These are phyloP conservation scores for Hortaea sp. DNA, from an alignment of 2,329 filamentous ascomycete genomes.

Conservation along the genomic window DNA sequence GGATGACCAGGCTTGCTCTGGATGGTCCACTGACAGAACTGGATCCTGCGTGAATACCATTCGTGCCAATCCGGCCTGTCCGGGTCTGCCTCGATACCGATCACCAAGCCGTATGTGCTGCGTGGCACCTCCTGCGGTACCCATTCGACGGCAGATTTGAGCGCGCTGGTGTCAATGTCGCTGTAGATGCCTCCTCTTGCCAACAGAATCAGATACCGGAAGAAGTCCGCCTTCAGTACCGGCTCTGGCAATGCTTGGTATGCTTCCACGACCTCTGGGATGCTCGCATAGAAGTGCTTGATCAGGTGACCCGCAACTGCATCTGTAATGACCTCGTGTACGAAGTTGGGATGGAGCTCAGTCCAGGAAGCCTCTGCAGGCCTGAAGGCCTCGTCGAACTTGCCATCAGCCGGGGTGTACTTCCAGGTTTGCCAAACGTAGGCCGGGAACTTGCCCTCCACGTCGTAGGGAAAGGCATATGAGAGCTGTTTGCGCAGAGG, in stretches of 20 bases:
- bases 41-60: constrained; percentile 93
- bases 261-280: constrained; percentile 40
- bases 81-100: constrained; percentile 94
- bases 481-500: constrained; percentile 70
- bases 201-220: constrained; percentile 61
- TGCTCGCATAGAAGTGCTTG: constrained; percentile 71
- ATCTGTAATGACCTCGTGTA: constrained; percentile 97
- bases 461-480: constrained; percentile 90
- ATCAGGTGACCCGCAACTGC: constrained; percentile 71
- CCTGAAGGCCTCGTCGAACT: constrained; percentile 66
- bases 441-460: constrained; percentile 79
- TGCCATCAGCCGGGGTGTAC: constrained; percentile 62
- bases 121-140: constrained; percentile 68
- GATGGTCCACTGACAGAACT: constrained; percentile 99
- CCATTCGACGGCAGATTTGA: constrained; percentile 80
- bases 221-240: constrained; percentile 54
- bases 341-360: constrained; percentile 74
- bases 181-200: constrained; percentile 71
- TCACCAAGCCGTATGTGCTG: constrained; percentile 70
- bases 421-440: constrained; percentile 99
- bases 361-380: constrained; percentile 85
- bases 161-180: constrained; percentile 75
- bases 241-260: constrained; percentile 39
- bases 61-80: constrained; percentile 85
- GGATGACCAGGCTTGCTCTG: constrained; percentile 92